These are phyloP conservation scores for Cladophialophora yegresii DNA, from an alignment of 2,329 filamentous ascomycete species.

Conservation along the genomic window DNA sequence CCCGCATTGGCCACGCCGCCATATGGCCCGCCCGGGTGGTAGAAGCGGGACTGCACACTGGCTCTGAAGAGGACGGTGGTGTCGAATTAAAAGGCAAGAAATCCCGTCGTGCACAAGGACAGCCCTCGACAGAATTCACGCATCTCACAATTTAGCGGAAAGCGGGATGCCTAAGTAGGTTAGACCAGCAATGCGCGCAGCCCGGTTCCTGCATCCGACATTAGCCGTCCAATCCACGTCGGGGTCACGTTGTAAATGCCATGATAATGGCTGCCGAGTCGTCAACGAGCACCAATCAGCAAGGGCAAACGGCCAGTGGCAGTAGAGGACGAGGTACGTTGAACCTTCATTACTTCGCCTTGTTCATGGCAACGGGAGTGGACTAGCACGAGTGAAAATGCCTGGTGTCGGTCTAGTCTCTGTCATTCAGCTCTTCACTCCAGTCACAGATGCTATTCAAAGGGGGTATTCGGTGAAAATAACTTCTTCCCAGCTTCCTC, in stretches of 20 bases:
- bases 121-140: conserved; percentile 3
- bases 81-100: conserved; percentile 13
- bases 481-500: neutral
- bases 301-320: neutral
- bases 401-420: neutral
- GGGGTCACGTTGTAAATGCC: neutral
- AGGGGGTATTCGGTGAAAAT: neutral
- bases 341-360: neutral
- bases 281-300: neutral
- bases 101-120: conserved; percentile 5
- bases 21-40: conserved; percentile 7
- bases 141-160: neutral
- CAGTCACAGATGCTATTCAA: neutral
- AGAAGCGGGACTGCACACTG: neutral
- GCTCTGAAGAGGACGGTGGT: neutral
- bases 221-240: neutral
- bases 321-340: neutral
- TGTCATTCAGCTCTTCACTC: neutral
- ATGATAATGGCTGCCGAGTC: neutral
- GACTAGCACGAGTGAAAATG: neutral
- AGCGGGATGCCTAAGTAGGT: neutral
- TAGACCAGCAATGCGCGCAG: neutral
- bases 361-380: neutral
- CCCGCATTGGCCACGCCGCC: conserved; percentile 2
- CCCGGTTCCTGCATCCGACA: neutral